These are phyloP conservation scores for Debaryomyces tyrocola DNA, from an alignment of 805 yeast species.

Conservation along the genomic window DNA sequence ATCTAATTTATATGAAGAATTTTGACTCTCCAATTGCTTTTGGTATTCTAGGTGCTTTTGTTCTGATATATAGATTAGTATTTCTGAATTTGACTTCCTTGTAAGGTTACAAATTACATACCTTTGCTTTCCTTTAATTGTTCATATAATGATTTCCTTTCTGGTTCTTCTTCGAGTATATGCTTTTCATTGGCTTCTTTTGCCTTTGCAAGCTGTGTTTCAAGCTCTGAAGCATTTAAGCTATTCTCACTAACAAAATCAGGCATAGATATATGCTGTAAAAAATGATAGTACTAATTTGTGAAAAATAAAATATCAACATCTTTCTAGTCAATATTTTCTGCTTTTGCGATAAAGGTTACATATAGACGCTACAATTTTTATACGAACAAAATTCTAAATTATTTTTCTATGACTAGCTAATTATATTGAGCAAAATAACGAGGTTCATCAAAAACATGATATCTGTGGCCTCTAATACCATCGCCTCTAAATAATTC, in stretches of 20 bases:
- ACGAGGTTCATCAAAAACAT: conserved; percentile 92
- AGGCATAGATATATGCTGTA: conserved; percentile 5
- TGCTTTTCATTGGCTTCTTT: conserved; percentile 2
- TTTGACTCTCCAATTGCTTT: conserved; percentile 25
- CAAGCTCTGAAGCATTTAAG: background rate
- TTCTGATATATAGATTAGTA: conserved; percentile 16
- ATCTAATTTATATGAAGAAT: conserved; percentile 43
- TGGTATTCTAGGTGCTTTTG: conserved; percentile 33
- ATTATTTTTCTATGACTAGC: background rate
- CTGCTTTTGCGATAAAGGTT: background rate
- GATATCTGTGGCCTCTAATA: conserved; percentile 89
- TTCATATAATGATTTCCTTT: conserved; percentile 40
- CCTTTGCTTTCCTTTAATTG: conserved; percentile 43
- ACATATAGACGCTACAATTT: no score
- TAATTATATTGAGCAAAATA: conserved; percentile 49
- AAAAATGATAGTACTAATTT: no score
- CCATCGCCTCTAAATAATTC: conserved; percentile 81
- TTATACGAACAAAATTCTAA: background rate
- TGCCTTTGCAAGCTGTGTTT: background rate
- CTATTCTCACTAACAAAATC: conserved; percentile 12
- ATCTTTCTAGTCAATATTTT: background rate
- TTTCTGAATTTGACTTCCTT: background rate
- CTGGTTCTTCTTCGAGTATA: conserved; percentile 12
- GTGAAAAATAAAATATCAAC: background rate
- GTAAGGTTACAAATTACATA: conserved; percentile 16